Base-by-base conservation (phyloP, 805 yeast genomes). In the Tetrapisispora nanseiensis region DNA sequence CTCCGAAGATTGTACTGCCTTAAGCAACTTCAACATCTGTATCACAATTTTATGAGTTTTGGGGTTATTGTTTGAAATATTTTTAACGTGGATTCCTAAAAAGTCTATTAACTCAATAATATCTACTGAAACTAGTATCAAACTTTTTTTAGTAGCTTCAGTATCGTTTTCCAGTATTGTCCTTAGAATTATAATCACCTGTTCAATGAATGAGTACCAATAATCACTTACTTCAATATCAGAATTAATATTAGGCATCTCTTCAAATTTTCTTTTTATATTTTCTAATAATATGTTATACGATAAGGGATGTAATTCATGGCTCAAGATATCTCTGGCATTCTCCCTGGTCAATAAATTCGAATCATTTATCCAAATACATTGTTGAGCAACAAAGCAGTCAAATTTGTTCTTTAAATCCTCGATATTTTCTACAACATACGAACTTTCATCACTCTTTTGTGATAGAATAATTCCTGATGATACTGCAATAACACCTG, bases 401-500 rank as follows among this genome's bases (percentile, higher is more conserved):
- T 70, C 66, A 8, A 74, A 63, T 26, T 66, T 63, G 6, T 49
- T 47, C 18, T 55, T 40, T 29, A 71, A 56, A 23, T 59, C 62
- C 15, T 51, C 54, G 37, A 59, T 57, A 34, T 62, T 51, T 7
- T 40, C 37, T 4, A 27, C 13, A 12, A 46, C 33, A 19, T 40
- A 44, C 3, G 50, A 48, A 16, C 37, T 44, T 6, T 46, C 35
- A 6, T 33, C 9, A 9, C 24, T 40, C 6, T 29, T 13, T 9
- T 28, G 45, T 39, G 52, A 47, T 42, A 80, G 55, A 43, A 82
- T 73, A 13, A 79, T 69, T 34, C 94, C 86, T 39, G 85, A 74
- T 0, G 81, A 65, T 0, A 86, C 75, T 2, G 86, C 85, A 46
- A 85, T 59, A 46, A 80, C 78, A 8, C 90, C 92, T 2, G 86